phyloP scores from a whole-genome alignment of 163 green algal genomes.

The Scenedesmus sp. region DNA sequence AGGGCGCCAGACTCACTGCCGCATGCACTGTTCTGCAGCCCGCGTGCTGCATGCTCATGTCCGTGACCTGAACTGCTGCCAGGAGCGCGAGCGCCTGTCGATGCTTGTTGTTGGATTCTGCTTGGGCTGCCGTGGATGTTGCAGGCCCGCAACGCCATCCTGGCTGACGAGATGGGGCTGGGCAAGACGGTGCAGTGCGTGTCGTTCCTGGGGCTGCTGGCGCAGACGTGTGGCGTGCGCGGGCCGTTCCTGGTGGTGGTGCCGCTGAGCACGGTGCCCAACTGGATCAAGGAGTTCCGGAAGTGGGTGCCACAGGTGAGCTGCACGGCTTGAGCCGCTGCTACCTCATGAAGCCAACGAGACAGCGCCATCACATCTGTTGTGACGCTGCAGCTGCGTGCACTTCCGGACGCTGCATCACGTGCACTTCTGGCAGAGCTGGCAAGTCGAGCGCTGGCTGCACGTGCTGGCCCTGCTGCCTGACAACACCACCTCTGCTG shows the following conservation, averaged over 20 bases:
- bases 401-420: background rate
- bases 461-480: too few relatives aligned
- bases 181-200: slow-evolving; percentile 79
- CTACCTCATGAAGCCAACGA: too few relatives aligned
- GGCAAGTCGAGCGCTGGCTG: too few relatives aligned
- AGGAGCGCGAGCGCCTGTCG: too few relatives aligned
- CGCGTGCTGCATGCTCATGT: too few relatives aligned
- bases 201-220: slow-evolving; percentile 76
- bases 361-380: too few relatives aligned
- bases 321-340: too few relatives aligned
- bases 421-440: too few relatives aligned
- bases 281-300: slow-evolving; percentile 92
- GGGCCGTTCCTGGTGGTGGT: slow-evolving; percentile 94
- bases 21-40: too few relatives aligned
- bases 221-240: slow-evolving; percentile 71
- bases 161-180: slow-evolving; percentile 82
- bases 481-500: background rate
- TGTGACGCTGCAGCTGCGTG: too few relatives aligned
- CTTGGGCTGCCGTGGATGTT: background rate
- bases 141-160: slow-evolving; percentile 81
- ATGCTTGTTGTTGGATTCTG: background rate
- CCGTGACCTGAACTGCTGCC: too few relatives aligned
- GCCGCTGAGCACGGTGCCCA: slow-evolving; percentile 89
- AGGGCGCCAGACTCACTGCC: too few relatives aligned
- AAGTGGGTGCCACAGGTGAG: slow-evolving; percentile 87